Evolutionary conservation across 495 filamentous ascomycete genomes (phyloP).

Genomic region (Durotheca rogersii): DNA sequence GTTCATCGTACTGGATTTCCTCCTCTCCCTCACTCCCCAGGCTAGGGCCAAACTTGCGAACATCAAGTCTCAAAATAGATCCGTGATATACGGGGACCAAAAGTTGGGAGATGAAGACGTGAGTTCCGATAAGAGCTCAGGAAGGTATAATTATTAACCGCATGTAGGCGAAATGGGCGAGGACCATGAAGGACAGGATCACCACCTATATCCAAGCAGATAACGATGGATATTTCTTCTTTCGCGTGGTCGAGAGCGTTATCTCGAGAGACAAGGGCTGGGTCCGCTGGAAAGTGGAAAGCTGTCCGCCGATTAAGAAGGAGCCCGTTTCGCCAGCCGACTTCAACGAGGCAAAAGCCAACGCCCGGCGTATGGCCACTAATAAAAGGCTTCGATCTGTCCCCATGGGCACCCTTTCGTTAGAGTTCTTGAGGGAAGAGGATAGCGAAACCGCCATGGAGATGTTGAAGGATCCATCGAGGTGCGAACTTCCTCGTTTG

Average conservation of each 20-base stretch:
- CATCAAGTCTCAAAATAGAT: slow-evolving; percentile 69
- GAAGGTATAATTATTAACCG: slow-evolving; percentile 2
- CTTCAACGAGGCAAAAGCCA: slow-evolving; percentile 63
- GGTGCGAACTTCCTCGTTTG: slow-evolving; percentile 49
- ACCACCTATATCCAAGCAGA: slow-evolving; percentile 76
- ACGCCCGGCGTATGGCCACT: slow-evolving; percentile 62
- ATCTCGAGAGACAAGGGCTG: slow-evolving; percentile 95
- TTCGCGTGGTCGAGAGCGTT: slow-evolving; percentile 93
- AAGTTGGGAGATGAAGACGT: slow-evolving; percentile 79
- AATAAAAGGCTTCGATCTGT: slow-evolving; percentile 65
- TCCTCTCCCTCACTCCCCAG: slow-evolving; percentile 81
- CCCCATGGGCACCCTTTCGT: slow-evolving; percentile 68
- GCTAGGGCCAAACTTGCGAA: slow-evolving; percentile 74
- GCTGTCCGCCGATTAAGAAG: slow-evolving; percentile 80
- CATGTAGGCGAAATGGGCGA: slow-evolving; percentile 69
- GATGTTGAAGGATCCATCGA: slow-evolving; percentile 48
- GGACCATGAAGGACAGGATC: slow-evolving; percentile 68
- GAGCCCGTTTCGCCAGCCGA: slow-evolving; percentile 64
- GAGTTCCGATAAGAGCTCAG: slow-evolving; percentile 35
- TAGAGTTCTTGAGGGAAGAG: slow-evolving; percentile 73
- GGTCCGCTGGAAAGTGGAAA: slow-evolving; percentile 96
- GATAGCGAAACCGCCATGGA: slow-evolving; percentile 48
- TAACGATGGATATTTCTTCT: slow-evolving; percentile 84
- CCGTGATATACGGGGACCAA: slow-evolving; percentile 77
- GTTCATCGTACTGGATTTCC: slow-evolving; percentile 89